Conservation (phyloP, 1,139 yeast species). For the Lodderomyces jiufengensis region DNA sequence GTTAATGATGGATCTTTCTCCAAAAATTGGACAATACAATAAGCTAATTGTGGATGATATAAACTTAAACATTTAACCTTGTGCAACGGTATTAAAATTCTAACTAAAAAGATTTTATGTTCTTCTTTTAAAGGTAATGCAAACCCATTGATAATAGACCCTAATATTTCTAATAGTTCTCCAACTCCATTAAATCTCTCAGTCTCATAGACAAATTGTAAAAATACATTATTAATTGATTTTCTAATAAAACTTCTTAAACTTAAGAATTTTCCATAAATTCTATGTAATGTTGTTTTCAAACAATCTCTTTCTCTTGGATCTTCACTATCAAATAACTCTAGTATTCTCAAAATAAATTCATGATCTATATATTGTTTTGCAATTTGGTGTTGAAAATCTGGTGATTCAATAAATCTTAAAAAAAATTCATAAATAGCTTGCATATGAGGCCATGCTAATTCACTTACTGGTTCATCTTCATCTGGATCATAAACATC, state of each 20-base stretch:
- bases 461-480: conserved; percentile 94
- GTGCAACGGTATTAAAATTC: conserved; percentile 91
- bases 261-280: conserved; percentile 91
- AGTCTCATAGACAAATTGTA: conserved; percentile 92
- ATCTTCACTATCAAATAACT: conserved; percentile 93
- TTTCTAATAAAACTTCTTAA: conserved; percentile 89
- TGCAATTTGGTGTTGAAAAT: conserved; percentile 89
- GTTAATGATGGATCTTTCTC: conserved; percentile 91
- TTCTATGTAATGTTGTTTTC: conserved; percentile 91
- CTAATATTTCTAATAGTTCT: conserved; percentile 89
- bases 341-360: conserved; percentile 76
- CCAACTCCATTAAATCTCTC: conserved; percentile 96
- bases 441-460: conserved; percentile 99
- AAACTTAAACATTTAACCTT: conserved; percentile 83
- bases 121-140: conserved; percentile 97
- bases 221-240: conserved; percentile 85
- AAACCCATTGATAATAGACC: conserved; percentile 95
- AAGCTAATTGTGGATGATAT: conserved; percentile 95
- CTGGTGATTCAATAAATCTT: conserved; percentile 90
- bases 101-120: conserved; percentile 83
- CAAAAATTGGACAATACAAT: conserved; percentile 92
- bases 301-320: conserved; percentile 93
- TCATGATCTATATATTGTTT: conserved; percentile 91
- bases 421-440: conserved; percentile 91
- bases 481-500: conserved; percentile 97